Percentiles rank a stretch among this genome's conserved stretches.
phyloP scores from a whole-genome alignment of 768 basidiomycete genomes.

The Lentinula sp. region DNA sequence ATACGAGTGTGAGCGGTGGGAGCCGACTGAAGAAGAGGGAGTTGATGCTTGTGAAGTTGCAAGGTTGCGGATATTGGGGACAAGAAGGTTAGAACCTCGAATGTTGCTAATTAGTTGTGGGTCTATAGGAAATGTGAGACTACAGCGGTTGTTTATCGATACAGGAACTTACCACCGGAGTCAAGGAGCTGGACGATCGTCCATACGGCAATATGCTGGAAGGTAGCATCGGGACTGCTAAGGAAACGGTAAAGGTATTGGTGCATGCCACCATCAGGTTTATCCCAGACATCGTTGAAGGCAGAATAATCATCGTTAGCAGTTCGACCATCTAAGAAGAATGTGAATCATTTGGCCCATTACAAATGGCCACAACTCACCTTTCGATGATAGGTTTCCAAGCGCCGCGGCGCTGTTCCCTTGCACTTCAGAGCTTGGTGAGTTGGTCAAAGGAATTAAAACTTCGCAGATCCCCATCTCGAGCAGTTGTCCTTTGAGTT shows the following conservation, averaged over 20 bases:
- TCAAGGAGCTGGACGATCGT: constrained; percentile 97
- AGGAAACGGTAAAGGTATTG: constrained; percentile 92
- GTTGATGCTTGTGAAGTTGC: constrained; percentile 66
- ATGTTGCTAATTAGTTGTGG: constrained; percentile 88
- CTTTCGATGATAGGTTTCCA: constrained; percentile 96
- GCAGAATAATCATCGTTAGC: constrained; percentile 88
- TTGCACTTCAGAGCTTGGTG: constrained; percentile 94
- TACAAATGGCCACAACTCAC: constrained; percentile 30
- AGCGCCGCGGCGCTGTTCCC: constrained; percentile 98
- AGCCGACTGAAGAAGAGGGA: constrained; percentile 68
- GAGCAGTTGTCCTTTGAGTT: constrained; percentile 91
- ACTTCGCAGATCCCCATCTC: constrained; percentile 99
- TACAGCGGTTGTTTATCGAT: neutral
- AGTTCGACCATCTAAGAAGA: constrained; percentile 57
- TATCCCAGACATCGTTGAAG: constrained; percentile 97
- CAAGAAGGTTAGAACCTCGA: constrained; percentile 72
- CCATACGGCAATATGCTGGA: constrained; percentile 99
- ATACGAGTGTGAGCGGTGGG: constrained; percentile 70
- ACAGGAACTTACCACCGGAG: constrained; percentile 63
- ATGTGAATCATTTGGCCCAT: neutral
- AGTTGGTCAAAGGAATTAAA: constrained; percentile 93
- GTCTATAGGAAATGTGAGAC: constrained; percentile 38
- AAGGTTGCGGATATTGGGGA: constrained; percentile 83
- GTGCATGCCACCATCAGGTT: constrained; percentile 96
- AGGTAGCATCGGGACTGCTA: constrained; percentile 89